phyloP scores from a whole-genome alignment of 306 rosid genomes.

The Quercus berberidifolia region DNA sequence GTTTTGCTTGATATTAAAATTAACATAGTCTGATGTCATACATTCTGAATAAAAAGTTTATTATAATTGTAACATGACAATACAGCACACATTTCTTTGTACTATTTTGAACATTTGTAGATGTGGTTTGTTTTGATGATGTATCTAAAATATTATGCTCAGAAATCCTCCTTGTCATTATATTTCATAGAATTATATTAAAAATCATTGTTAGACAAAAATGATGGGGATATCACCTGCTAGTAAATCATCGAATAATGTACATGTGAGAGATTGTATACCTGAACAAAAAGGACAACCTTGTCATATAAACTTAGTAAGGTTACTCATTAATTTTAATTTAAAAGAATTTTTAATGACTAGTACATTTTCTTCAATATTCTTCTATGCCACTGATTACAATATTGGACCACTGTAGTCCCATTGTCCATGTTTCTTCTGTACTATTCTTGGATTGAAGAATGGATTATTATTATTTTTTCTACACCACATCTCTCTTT shows the following conservation, averaged over 20 bases:
- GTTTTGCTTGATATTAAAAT: too few relatives aligned
- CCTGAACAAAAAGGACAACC: not conserved
- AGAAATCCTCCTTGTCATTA: too few relatives aligned
- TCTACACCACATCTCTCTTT: not conserved
- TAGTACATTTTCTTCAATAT: not conserved
- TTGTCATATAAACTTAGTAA: not conserved
- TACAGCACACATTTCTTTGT: too few relatives aligned
- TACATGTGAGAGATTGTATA: not conserved
- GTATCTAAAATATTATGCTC: not conserved
- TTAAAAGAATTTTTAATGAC: not conserved
- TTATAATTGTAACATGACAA: too few relatives aligned
- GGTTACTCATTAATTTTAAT: not conserved
- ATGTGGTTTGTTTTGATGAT: not conserved
- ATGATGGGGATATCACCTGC: not conserved
- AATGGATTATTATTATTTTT: not conserved
- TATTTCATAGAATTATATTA: not conserved
- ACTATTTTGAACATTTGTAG: too few relatives aligned
- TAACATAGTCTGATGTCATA: too few relatives aligned
- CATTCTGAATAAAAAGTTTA: too few relatives aligned
- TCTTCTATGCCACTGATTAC: not conserved
- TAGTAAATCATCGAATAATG: not conserved
- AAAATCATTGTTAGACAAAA: not conserved
- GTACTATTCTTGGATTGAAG: not conserved
- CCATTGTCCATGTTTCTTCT: not conserved
- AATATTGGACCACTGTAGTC: not conserved